Percentiles rank a stretch among this genome's conserved stretches.
Evolutionary conservation across 352 stramenopile species (phyloP).

Genomic region (Pythium periplocum): DNA sequence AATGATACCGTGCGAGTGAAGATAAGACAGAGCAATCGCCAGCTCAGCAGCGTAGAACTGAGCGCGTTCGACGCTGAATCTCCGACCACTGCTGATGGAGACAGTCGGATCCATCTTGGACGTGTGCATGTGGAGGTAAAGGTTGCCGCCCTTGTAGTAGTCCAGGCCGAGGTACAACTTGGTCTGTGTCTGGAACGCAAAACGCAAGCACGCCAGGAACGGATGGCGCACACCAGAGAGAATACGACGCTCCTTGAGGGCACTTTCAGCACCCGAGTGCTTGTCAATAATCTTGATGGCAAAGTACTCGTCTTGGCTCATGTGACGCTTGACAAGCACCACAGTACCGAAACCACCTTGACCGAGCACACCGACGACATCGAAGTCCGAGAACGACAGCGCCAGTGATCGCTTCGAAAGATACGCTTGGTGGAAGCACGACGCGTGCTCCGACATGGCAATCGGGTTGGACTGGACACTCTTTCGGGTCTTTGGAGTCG

Average conservation of each 20-base stretch:
- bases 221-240: conserved; percentile 71
- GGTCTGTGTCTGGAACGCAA: conserved; percentile 84
- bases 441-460: conserved; percentile 65
- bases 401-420: conserved; percentile 78
- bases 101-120: conserved; percentile 77
- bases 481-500: conserved; percentile 24
- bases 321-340: conserved; percentile 73
- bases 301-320: conserved; percentile 76
- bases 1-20: conserved; percentile 84
- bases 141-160: conserved; percentile 82
- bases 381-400: conserved; percentile 81
- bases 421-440: conserved; percentile 80
- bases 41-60: conserved; percentile 87
- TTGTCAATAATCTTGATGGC: conserved; percentile 89
- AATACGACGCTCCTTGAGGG: conserved; percentile 72
- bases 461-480: conserved; percentile 71
- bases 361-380: conserved; percentile 79
- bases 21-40: conserved; percentile 79
- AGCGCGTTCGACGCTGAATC: conserved; percentile 60
- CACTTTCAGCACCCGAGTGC: conserved; percentile 64
- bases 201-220: conserved; percentile 76
- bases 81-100: conserved; percentile 61
- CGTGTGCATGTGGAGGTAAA: conserved; percentile 87
- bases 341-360: conserved; percentile 78
- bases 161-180: conserved; percentile 79